These are phyloP conservation scores for Scutellaria barbata DNA, from an alignment of 257 asterid species.

Conservation along the genomic window DNA sequence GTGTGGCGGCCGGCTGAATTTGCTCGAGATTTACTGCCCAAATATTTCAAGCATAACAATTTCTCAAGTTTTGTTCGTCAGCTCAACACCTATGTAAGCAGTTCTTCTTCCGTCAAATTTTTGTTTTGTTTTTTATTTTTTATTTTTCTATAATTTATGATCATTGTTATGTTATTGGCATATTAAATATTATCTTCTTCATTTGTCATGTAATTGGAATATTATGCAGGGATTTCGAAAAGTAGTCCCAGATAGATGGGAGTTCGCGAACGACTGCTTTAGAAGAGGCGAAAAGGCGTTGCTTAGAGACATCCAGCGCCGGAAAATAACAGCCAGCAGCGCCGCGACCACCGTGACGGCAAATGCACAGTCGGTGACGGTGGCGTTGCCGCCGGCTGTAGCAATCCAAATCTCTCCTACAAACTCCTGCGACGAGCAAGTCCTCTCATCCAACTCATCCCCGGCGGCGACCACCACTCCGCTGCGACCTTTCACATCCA, in stretches of 20 bases:
- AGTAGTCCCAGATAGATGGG: slow-evolving; percentile 93
- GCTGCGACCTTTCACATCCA: slow-evolving; percentile 40
- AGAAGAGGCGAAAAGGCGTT: slow-evolving; percentile 63
- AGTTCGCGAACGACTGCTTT: slow-evolving; percentile 76
- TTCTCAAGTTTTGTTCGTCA: slow-evolving; percentile 94
- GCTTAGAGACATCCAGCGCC: slow-evolving; percentile 73
- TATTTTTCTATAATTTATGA: neutral
- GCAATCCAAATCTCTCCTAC: slow-evolving; percentile 57
- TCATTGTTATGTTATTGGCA: neutral
- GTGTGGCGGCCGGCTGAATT: slow-evolving; percentile 94
- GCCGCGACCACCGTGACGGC: slow-evolving; percentile 35
- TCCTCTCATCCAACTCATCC: slow-evolving; percentile 75
- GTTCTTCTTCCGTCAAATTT: neutral
- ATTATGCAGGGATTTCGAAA: slow-evolving; percentile 77
- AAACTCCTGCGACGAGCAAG: slow-evolving; percentile 79
- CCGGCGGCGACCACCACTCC: slow-evolving; percentile 47
- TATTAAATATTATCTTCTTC: neutral
- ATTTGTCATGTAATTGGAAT: neutral
- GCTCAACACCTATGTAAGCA: slow-evolving; percentile 77
- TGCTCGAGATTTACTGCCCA: slow-evolving; percentile 81
- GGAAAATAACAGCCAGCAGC: slow-evolving; percentile 57
- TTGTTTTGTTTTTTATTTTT: too few relatives aligned
- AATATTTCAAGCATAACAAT: slow-evolving; percentile 87
- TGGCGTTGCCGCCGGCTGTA: slow-evolving; percentile 33
- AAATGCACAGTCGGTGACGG: slow-evolving; percentile 30